Evolutionary conservation across 2,329 filamentous ascomycete genomes (phyloP).

Genomic region (Fusarium cyanostomum): DNA sequence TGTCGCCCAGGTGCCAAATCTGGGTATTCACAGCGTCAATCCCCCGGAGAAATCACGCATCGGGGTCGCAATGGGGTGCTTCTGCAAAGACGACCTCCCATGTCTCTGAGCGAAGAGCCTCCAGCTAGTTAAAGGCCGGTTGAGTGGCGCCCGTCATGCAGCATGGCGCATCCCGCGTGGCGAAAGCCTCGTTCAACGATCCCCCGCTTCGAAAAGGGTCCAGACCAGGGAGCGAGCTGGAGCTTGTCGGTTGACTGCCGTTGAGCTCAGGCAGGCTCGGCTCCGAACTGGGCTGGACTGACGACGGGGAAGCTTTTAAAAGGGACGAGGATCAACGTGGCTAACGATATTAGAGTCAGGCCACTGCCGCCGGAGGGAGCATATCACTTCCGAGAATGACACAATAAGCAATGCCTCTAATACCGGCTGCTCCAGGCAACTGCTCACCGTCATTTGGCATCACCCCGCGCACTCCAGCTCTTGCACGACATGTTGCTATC

Average conservation of each 20-base stretch:
- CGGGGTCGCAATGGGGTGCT: slow-evolving; percentile 11
- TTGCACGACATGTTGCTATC: slow-evolving; percentile 13
- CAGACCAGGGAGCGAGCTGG: slow-evolving; percentile 13
- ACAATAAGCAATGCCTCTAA: background rate
- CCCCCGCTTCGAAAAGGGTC: slow-evolving; percentile 29
- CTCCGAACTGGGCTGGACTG: background rate
- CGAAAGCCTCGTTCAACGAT: slow-evolving; percentile 18
- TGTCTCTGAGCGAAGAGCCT: slow-evolving; percentile 11
- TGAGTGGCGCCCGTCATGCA: slow-evolving; percentile 34
- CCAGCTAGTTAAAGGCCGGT: slow-evolving; percentile 19
- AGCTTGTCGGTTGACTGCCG: slow-evolving; percentile 6
- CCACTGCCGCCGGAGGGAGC: background rate
- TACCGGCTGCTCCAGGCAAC: slow-evolving; percentile 10
- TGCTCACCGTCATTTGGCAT: slow-evolving; percentile 42
- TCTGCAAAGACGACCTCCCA: slow-evolving; percentile 13
- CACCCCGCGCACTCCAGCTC: slow-evolving; percentile 16
- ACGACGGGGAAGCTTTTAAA: background rate
- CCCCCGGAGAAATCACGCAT: slow-evolving; percentile 17
- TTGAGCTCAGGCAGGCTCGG: background rate
- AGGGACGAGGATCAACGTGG: background rate
- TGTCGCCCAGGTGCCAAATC: slow-evolving; percentile 2
- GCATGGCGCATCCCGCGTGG: slow-evolving; percentile 40
- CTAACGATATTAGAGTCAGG: background rate
- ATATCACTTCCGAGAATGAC: slow-evolving; percentile 10
- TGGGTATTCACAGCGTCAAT: slow-evolving; percentile 11